Conservation (phyloP, 129 eudicot species). For the Escallonia rubra region DNA sequence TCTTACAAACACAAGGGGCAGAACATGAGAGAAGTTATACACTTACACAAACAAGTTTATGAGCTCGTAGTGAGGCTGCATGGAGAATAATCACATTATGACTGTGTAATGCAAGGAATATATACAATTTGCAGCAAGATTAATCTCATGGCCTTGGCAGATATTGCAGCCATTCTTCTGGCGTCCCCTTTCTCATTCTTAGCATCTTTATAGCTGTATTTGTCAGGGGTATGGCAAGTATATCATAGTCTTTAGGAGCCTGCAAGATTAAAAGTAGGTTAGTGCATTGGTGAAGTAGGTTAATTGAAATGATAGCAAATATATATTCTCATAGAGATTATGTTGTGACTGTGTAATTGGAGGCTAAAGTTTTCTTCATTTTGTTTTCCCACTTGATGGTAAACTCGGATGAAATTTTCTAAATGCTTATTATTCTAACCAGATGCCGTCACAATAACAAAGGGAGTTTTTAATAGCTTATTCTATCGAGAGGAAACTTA, state of each 20-base stretch:
- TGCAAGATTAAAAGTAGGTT: slow-evolving; percentile 24
- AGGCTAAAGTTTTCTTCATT: not conserved
- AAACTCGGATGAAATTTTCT: not conserved
- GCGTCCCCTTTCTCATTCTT: slow-evolving; percentile 58
- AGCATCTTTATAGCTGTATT: slow-evolving; percentile 54
- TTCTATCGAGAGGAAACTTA: not conserved
- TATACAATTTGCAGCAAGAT: slow-evolving; percentile 20
- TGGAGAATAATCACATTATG: slow-evolving; percentile 2
- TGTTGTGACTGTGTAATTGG: too few relatives aligned
- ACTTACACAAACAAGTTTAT: slow-evolving; percentile 9
- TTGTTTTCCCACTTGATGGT: not conserved
- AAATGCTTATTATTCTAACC: not conserved
- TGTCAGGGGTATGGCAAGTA: slow-evolving; percentile 80
- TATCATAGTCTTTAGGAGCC: slow-evolving; percentile 90
- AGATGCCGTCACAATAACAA: not conserved
- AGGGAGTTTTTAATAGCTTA: not conserved
- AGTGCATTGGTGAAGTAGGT: too few relatives aligned
- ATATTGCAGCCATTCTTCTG: slow-evolving; percentile 89
- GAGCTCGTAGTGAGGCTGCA: slow-evolving; percentile 5
- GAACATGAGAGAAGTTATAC: not conserved
- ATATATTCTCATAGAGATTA: too few relatives aligned
- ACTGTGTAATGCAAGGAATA: not conserved
- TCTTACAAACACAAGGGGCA: not conserved
- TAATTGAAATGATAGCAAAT: too few relatives aligned
- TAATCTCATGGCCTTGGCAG: slow-evolving; percentile 44